Conservation (phyloP, 176 grass and related monocot species). For the Oryza nivara region DNA sequence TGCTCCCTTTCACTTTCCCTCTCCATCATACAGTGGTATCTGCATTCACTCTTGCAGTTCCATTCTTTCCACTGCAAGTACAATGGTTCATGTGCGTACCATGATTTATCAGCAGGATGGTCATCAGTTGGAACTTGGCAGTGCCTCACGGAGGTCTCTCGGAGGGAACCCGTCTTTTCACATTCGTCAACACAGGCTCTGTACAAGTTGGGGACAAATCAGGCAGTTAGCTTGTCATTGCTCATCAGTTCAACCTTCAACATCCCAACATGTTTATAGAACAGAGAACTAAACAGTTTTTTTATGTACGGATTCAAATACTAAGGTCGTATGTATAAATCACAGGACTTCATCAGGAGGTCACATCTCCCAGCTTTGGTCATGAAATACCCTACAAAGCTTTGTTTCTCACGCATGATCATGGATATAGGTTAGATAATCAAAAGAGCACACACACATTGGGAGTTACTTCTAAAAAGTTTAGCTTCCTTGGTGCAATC, state of each 20-base stretch:
- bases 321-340: neutral
- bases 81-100: constrained; percentile 81
- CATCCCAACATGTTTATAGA: neutral
- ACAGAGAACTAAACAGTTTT: neutral
- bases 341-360: neutral
- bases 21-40: constrained; percentile 92
- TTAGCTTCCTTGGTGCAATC: neutral
- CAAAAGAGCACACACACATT: neutral
- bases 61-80: constrained; percentile 96
- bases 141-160: constrained; percentile 63
- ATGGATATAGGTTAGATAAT: neutral
- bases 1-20: constrained; percentile 71
- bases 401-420: neutral
- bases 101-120: constrained; percentile 54
- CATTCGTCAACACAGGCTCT: constrained; percentile 72
- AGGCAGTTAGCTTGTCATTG: neutral
- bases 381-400: neutral
- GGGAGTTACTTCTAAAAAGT: neutral
- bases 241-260: constrained; percentile 12
- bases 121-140: constrained; percentile 54
- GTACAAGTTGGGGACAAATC: neutral
- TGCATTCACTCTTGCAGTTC: constrained; percentile 90
- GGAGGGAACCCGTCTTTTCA: constrained; percentile 65
- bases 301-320: neutral
- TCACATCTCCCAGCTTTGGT: neutral